Evolutionary conservation across 306 rosid genomes (phyloP).

Genomic region (Castanea sativa): DNA sequence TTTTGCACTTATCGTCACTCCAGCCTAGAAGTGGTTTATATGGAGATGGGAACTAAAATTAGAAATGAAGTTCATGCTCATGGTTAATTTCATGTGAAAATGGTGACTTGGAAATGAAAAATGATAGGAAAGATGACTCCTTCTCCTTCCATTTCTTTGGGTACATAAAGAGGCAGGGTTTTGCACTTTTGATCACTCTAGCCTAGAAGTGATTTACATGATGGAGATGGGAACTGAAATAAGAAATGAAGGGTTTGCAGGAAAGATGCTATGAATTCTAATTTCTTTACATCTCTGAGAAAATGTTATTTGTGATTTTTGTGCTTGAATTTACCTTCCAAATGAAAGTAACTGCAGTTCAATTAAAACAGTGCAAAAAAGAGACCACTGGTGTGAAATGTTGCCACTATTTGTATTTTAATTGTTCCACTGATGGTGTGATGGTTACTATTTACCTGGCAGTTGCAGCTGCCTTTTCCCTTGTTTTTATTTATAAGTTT

Average conservation of each 20-base stretch:
- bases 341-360: not conserved
- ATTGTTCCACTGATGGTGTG: not conserved
- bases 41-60: too few relatives aligned
- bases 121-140: too few relatives aligned
- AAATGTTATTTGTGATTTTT: not conserved
- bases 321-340: constrained; percentile 2
- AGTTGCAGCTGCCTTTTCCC: not conserved
- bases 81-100: too few relatives aligned
- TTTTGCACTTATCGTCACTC: too few relatives aligned
- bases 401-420: not conserved
- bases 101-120: too few relatives aligned
- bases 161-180: not conserved
- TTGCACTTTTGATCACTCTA: not conserved
- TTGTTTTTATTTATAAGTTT: not conserved
- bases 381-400: not conserved
- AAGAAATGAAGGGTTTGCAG: not conserved
- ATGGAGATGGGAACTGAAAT: not conserved
- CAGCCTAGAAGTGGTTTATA: too few relatives aligned
- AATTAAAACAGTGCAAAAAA: too few relatives aligned
- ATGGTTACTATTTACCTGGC: not conserved
- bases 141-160: too few relatives aligned
- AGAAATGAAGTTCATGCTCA: too few relatives aligned
- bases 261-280: not conserved
- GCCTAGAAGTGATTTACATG: not conserved
- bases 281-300: not conserved